Evolutionary conservation across 148 eudicot genomes (phyloP).

Genomic region (Talinum fruticosum): DNA sequence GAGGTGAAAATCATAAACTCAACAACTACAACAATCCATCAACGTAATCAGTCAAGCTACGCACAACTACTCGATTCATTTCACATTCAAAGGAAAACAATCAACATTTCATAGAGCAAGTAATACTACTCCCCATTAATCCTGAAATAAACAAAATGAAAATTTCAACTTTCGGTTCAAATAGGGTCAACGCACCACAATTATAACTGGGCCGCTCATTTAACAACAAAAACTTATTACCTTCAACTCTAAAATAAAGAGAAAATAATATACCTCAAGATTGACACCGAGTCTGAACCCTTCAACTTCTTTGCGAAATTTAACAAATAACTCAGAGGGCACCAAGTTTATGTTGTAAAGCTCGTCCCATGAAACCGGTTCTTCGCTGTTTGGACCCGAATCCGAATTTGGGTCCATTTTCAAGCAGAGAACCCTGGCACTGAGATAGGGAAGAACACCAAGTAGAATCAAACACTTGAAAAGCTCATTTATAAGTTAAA

Average conservation of each 20-base stretch:
- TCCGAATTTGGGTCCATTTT: slow-evolving; percentile 47
- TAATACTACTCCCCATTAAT: neutral
- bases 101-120: neutral
- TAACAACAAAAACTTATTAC: neutral
- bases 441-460: neutral
- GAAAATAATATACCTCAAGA: slow-evolving; percentile 52
- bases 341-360: slow-evolving; percentile 61
- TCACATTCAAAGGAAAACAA: neutral
- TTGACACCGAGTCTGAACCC: slow-evolving; percentile 75
- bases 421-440: neutral
- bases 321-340: slow-evolving; percentile 75
- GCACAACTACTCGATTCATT: neutral
- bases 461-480: neutral
- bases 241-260: neutral
- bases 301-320: slow-evolving; percentile 68
- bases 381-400: slow-evolving; percentile 40
- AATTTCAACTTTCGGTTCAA: neutral
- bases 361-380: slow-evolving; percentile 63
- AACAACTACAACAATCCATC: neutral
- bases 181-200: neutral
- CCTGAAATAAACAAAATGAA: neutral
- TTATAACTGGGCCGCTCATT: neutral
- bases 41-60: neutral
- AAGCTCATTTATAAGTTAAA: neutral
- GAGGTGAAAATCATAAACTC: neutral